Percentiles rank a stretch among this genome's conserved stretches.
These are phyloP conservation scores for Talaromyces islandicus DNA, from an alignment of 2,329 filamentous ascomycete species.

Conservation along the genomic window DNA sequence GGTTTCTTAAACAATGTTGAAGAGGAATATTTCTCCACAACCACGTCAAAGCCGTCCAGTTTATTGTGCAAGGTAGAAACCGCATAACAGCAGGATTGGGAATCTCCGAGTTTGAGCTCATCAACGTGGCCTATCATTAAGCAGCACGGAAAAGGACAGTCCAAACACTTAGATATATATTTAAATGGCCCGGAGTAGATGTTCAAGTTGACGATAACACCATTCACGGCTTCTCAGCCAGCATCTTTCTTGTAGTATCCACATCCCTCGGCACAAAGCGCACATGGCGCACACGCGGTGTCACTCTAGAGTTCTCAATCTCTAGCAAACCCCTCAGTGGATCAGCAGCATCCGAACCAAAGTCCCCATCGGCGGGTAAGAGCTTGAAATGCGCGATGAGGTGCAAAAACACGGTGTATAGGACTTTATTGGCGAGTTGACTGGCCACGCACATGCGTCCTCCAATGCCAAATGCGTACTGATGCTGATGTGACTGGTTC, in stretches of 20 bases:
- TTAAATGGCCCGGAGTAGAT: too few species aligned
- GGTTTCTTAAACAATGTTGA: too few species aligned
- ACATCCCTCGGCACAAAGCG: not conserved
- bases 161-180: too few species aligned
- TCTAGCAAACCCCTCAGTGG: not conserved
- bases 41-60: too few species aligned
- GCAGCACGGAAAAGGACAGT: too few species aligned
- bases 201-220: not conserved
- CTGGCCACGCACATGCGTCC: constrained; percentile 16
- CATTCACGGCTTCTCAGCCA: not conserved
- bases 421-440: not conserved
- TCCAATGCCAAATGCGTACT: constrained; percentile 45
- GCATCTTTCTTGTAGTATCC: not conserved
- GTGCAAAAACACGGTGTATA: not conserved
- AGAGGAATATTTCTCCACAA: too few species aligned
- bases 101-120: too few species aligned
- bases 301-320: not conserved
- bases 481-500: constrained; percentile 34
- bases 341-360: not conserved
- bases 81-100: too few species aligned
- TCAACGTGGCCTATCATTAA: too few species aligned
- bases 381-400: not conserved
- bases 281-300: not conserved
- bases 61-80: too few species aligned
- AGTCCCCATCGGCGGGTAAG: not conserved